These are phyloP conservation scores for Phoenix dactylifera DNA, from an alignment of 176 grass and related monocot genomes.

Conservation along the genomic window DNA sequence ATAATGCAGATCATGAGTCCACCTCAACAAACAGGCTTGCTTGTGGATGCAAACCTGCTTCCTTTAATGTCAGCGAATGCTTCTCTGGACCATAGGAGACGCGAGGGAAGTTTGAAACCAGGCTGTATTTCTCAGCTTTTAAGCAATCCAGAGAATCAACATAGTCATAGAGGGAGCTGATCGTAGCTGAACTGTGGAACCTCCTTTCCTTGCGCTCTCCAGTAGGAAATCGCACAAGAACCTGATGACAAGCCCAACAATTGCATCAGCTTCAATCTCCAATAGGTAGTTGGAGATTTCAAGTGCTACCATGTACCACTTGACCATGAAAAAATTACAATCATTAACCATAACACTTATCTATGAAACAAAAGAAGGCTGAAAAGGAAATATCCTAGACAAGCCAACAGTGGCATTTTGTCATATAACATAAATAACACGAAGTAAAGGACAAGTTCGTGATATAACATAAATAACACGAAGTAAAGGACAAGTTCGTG, in stretches of 20 bases:
- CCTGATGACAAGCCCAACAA: slow-evolving; percentile 24
- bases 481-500: no score
- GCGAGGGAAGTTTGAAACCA: slow-evolving; percentile 90
- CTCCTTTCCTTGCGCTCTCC: slow-evolving; percentile 95
- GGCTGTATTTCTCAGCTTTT: slow-evolving; percentile 77
- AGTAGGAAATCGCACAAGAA: slow-evolving; percentile 83
- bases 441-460: no score
- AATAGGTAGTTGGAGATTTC: no score
- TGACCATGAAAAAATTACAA: no score
- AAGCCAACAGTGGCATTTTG: no score
- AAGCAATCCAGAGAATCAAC: slow-evolving; percentile 92
- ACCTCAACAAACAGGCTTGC: slow-evolving; percentile 83
- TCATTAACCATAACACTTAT: no score
- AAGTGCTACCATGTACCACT: no score
- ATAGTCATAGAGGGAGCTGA: slow-evolving; percentile 71
- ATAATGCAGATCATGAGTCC: slow-evolving; percentile 39
- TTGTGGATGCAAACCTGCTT: slow-evolving; percentile 91
- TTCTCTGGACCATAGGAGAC: slow-evolving; percentile 74
- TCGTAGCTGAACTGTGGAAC: slow-evolving; percentile 46
- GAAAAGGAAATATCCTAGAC: no score
- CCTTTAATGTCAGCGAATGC: slow-evolving; percentile 64
- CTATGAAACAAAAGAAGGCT: no score
- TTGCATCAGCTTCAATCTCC: no score
- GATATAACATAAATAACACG: no score
- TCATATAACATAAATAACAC: no score